Conservation (phyloP, 2,329 filamentous ascomycete genomes). For the Fonsecaea nubica region DNA sequence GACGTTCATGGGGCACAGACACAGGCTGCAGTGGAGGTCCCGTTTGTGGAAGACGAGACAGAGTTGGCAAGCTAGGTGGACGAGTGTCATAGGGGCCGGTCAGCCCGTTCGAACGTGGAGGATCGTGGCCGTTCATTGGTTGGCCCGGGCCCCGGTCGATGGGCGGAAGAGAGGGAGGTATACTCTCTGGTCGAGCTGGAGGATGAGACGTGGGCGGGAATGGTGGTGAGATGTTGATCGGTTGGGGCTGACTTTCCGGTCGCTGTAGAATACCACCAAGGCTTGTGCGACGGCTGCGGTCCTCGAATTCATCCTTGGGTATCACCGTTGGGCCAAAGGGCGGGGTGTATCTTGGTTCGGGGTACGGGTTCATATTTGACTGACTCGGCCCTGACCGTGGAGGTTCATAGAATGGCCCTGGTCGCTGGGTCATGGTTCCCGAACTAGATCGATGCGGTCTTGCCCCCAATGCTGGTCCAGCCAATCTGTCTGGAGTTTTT, state of each 20-base stretch:
- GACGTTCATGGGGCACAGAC: slow-evolving; percentile 23
- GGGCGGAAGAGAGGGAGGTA: slow-evolving; percentile 29
- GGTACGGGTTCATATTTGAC: slow-evolving; percentile 14
- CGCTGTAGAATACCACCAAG: slow-evolving; percentile 52
- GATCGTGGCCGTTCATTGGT: slow-evolving; percentile 22
- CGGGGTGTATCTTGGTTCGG: slow-evolving; percentile 30
- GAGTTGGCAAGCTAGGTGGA: slow-evolving; percentile 31
- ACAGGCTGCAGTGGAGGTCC: slow-evolving; percentile 24
- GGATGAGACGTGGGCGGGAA: slow-evolving; percentile 27
- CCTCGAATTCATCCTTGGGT: slow-evolving; percentile 35
- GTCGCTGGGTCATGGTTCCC: slow-evolving; percentile 37
- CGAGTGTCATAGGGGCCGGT: slow-evolving; percentile 37
- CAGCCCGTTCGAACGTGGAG: slow-evolving; percentile 31
- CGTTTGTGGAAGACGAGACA: slow-evolving; percentile 24
- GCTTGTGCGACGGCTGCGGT: slow-evolving; percentile 49
- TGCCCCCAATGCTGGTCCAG: slow-evolving; percentile 47
- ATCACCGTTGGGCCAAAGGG: slow-evolving; percentile 26
- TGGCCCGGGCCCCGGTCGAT: slow-evolving; percentile 24
- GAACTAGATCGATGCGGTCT: slow-evolving; percentile 41
- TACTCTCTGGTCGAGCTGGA: slow-evolving; percentile 32
- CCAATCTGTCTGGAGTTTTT: slow-evolving; percentile 69
- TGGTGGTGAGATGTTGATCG: slow-evolving; percentile 18
- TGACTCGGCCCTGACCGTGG: slow-evolving; percentile 21
- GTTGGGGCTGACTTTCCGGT: slow-evolving; percentile 46
- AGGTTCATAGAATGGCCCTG: slow-evolving; percentile 33